Evolutionary conservation across 2,329 filamentous ascomycete genomes (phyloP), one percentile per base, ranked within the genome.

Genomic region (Neopestalotiopsis rosae): DNA sequence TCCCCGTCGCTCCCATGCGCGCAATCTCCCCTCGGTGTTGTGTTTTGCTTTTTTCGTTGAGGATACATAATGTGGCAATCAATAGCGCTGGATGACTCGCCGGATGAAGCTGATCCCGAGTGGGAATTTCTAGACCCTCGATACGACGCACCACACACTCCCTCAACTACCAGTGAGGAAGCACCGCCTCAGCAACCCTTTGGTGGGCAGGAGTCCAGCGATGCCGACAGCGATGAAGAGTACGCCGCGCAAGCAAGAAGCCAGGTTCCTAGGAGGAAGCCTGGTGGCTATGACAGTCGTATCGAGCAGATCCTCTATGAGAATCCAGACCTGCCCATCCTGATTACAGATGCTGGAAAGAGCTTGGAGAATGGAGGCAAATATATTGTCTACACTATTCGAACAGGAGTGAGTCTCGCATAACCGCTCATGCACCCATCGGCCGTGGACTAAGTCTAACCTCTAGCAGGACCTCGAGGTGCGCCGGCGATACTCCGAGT

Each of bases 231-330:
- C 70, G 85, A 88, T 58, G 85, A 87, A 20, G 86, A 87, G 20
- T 83, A 82, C 66, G 79, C 78, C 14, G 77, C 76, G 58, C 75
- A 78, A 67, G 78, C 75, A 57, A 80, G 80, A 62, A 81, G 81
- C 68, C 82, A 87, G 65, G 80, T 83, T 14, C 87, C 88, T n/a
- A 85, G 86, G 70, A 86, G 86, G 68, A 95, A 94, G 82, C 94
- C 94, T 70, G 94, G 94, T 30, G 94, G 93, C 34, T 99, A 99
- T 77, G 92, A 96, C 78, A 98, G 95, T 79, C 91, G 96, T 66
- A 95, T 99, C 73, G 95, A 99, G 83, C 96, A 99, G 85, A 95
- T 98, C 69, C 90, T 99, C 61, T 97, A 97, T 79, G 96, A 99
- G 82, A 94, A 97, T 72, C 95, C 94, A 0, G 92, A 95, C 67